Base-by-base conservation (phyloP, 768 basidiomycete species). In the Hygrocybe coccinea region DNA sequence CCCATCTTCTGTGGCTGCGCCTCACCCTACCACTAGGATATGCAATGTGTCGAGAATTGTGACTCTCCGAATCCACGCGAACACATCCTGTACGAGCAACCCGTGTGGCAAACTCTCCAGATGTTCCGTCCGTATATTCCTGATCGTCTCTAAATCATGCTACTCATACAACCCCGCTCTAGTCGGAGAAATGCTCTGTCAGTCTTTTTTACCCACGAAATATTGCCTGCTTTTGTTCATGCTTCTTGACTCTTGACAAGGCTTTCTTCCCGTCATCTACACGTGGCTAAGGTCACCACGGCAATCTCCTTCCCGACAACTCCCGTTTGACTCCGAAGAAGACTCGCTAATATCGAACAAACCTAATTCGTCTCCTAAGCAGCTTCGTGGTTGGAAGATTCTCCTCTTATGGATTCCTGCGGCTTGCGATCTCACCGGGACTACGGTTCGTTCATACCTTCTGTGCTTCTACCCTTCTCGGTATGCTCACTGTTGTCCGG, bases 21-120 rank as follows among this genome's bases (percentile, higher is more conserved):
- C 57, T 33, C 51, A 56, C 56, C 46, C 25, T 52, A 12, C 39
- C 17, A 35, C 22, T 47, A 89, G 86, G 95, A 98, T 69, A 95
- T 97, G 91, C 92, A 97, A 84, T 98, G 95, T 66, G 95, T 97
- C 43, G 92, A 92, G 78, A 89, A 95, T 70, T 98, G 95, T 69
- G 68, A 69, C 46, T 79, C 85, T 60, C 80, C 80, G 36, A 75
- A 90, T 69, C 80, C 85, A 2, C 58, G 64, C 2, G 74, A 75
- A 35, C 83, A 80, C 53, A 78, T 93, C 48, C 79, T 91, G 29
- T 98, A 89, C 68, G 94, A 97, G 65, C 95, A 97, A 69, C 94
- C 93, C 4, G 91, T 95, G 22, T 89, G 91, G 89, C 91, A 93
- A 71, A 91, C 84, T 12, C 79, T 92, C 38, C 89, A 91, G 70